A percentile compares a stretch with the other conserved stretches of the same genome.
Conservation (phyloP, 1,284 basidiomycete species). For the Pholiota adiposa region DNA sequence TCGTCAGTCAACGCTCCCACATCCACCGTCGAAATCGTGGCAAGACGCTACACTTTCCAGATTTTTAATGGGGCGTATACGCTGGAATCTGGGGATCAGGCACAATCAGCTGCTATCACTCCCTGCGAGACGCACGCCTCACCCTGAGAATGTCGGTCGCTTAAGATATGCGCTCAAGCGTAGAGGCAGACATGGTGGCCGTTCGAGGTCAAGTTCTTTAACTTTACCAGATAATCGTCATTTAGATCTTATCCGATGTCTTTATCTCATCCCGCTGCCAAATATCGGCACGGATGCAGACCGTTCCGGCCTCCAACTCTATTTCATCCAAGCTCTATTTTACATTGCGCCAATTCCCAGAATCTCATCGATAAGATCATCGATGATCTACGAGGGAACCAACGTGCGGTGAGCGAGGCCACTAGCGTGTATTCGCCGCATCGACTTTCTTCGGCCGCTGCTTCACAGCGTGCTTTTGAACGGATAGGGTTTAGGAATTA, state of each 20-base stretch:
- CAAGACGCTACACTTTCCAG: too few species aligned
- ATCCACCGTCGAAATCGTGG: too few species aligned
- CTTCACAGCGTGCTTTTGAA: too few species aligned
- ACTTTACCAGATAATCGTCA: conserved; percentile 18
- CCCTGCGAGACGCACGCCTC: conserved; percentile 2
- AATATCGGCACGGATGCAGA: conserved; percentile 12
- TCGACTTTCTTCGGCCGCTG: too few species aligned
- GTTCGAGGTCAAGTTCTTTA: conserved; percentile 22
- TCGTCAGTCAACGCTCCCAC: too few species aligned
- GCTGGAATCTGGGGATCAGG: conserved; percentile 27
- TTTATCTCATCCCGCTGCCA: conserved; percentile 9
- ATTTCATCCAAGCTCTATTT: conserved; percentile 5
- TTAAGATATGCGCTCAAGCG: conserved; percentile 20
- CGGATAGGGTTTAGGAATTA: too few species aligned
- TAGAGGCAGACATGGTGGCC: conserved; percentile 25
- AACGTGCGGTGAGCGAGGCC: background rate
- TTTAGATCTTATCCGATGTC: conserved; percentile 27
- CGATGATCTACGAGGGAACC: background rate
- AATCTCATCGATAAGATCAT: background rate
- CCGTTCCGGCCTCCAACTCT: background rate
- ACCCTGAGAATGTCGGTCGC: conserved; percentile 14
- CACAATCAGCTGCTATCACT: conserved; percentile 25
- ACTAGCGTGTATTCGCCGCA: too few species aligned
- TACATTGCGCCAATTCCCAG: background rate
- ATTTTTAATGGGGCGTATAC: too few species aligned